Conservation (phyloP, 176 grass and related monocot genomes). For the Oryza brachyantha region DNA sequence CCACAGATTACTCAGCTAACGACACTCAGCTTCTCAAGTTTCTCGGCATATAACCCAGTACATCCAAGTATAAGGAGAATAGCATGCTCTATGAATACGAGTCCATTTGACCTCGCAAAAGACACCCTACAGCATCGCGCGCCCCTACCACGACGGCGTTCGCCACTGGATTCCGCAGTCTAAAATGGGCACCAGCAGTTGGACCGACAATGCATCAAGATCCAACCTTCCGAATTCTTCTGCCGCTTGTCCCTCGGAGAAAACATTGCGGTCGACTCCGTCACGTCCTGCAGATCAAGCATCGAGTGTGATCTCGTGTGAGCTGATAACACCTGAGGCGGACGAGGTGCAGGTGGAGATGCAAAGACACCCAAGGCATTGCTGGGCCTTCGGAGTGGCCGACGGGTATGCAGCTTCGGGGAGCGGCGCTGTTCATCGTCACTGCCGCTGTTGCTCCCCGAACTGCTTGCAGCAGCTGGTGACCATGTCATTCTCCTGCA, state of each 20-base stretch:
- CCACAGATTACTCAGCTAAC: conserved; percentile 3
- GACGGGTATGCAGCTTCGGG: conserved; percentile 43
- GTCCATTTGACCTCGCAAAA: conserved; percentile 25
- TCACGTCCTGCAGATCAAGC: conserved; percentile 65
- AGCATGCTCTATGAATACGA: conserved; percentile 15
- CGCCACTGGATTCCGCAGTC: conserved; percentile 39
- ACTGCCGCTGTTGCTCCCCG: conserved; percentile 71
- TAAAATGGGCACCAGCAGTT: conserved; percentile 52
- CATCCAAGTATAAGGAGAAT: conserved; percentile 37
- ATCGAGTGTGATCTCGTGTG: conserved; percentile 56
- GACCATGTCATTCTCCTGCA: conserved; percentile 47
- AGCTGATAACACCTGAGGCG: conserved; percentile 35
- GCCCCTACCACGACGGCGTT: conserved; percentile 8
- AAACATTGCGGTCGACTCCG: conserved; percentile 47
- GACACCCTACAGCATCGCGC: background rate
- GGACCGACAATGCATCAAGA: background rate
- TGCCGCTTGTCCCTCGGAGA: conserved; percentile 60
- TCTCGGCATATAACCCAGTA: conserved; percentile 33
- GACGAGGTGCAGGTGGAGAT: conserved; percentile 37
- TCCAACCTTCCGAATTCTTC: conserved; percentile 43
- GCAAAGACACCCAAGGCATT: conserved; percentile 37
- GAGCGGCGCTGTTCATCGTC: conserved; percentile 46
- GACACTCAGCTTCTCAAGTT: conserved; percentile 19
- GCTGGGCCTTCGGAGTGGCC: conserved; percentile 41
- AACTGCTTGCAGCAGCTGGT: conserved; percentile 53